Evolutionary conservation across 2,329 filamentous ascomycete species (phyloP).

Genomic region (Exophiala bonariae): DNA sequence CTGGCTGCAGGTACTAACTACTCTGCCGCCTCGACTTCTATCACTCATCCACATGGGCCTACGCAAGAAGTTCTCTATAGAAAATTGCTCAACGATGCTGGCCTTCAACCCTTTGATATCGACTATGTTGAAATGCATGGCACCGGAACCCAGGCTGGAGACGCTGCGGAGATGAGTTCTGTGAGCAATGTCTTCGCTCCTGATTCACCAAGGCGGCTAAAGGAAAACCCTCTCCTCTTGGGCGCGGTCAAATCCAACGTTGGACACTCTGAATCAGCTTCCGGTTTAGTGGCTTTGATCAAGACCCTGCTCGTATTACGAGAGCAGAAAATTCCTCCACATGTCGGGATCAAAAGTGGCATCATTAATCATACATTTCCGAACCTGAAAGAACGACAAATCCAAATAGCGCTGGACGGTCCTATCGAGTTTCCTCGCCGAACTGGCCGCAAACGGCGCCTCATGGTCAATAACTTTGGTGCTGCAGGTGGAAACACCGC

Average conservation of each 20-base stretch:
- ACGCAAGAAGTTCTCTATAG: constrained; percentile 22
- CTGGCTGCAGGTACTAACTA: constrained; percentile 26
- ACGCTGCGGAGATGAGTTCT: constrained; percentile 27
- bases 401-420: too few relatives aligned
- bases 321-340: constrained; percentile 28
- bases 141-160: constrained; percentile 24
- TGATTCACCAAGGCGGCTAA: not conserved
- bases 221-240: constrained; percentile 15
- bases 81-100: constrained; percentile 10
- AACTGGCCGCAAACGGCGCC: constrained; percentile 38
- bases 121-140: constrained; percentile 27
- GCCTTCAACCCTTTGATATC: constrained; percentile 17
- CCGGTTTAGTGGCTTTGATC: constrained; percentile 19
- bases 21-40: constrained; percentile 19
- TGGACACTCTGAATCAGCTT: constrained; percentile 30
- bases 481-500: constrained; percentile 70
- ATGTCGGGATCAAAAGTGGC: constrained; percentile 26
- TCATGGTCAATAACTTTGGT: constrained; percentile 65
- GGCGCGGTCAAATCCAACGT: constrained; percentile 33
- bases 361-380: constrained; percentile 50
- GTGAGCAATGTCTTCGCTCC: constrained; percentile 25
- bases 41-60: constrained; percentile 24
- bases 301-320: constrained; percentile 31
- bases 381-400: constrained; percentile 43
- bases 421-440: constrained; percentile 42